A percentile compares a stretch with the other conserved stretches of the same genome.
phyloP scores from a whole-genome alignment of 225 moss, liverwort and hornwort genomes.

The Physcomitrellopsis africana region DNA sequence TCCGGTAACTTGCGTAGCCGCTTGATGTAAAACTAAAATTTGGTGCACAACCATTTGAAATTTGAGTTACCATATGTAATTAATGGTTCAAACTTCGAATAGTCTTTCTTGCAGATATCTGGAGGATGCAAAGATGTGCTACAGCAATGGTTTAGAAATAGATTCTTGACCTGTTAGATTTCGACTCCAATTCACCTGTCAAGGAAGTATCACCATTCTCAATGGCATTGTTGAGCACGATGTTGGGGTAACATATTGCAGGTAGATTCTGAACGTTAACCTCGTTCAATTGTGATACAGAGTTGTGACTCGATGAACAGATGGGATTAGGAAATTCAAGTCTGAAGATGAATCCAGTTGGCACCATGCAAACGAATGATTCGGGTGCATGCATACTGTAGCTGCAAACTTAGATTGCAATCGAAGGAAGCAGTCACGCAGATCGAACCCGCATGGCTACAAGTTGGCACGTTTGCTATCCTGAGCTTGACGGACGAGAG shows the following conservation, averaged over 20 bases:
- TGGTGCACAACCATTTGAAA: background rate
- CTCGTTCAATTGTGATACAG: conserved; percentile 17
- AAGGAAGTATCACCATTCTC: background rate
- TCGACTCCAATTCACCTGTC: too few relatives aligned
- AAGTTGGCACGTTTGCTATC: conserved; percentile 45
- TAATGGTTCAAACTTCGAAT: background rate
- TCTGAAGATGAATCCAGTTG: background rate
- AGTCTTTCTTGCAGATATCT: too few relatives aligned
- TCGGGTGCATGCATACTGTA: background rate
- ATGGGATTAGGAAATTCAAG: background rate
- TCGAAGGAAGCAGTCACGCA: background rate
- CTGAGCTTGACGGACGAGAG: conserved; percentile 25
- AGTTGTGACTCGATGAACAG: background rate
- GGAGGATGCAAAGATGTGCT: too few relatives aligned
- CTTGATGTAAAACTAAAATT: background rate
- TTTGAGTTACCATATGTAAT: background rate
- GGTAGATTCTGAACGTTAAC: background rate
- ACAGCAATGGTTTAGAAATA: too few relatives aligned
- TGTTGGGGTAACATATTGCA: background rate
- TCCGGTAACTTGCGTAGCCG: background rate
- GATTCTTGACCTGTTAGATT: background rate
- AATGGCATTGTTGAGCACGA: background rate
- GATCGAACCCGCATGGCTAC: conserved; percentile 32
- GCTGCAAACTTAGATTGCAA: background rate
- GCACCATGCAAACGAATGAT: background rate